Base-by-base conservation (phyloP, 176 grass and related monocot genomes). In the Musa itinerans region DNA sequence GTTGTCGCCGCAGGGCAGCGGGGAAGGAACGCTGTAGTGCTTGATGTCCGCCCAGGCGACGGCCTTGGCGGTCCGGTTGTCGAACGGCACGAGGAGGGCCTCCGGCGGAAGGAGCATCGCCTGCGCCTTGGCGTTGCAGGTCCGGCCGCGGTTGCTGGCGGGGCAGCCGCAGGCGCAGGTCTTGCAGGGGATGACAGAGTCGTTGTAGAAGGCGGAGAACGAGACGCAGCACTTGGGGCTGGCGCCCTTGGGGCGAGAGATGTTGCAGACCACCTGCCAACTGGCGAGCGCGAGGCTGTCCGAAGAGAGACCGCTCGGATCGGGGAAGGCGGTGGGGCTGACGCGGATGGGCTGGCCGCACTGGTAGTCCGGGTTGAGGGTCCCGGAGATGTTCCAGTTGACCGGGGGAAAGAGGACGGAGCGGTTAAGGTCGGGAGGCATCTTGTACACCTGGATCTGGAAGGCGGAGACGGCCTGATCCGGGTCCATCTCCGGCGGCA, bases 371-470 rank as follows among this genome's bases (percentile, higher is more conserved):
- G 93, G 93, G 71, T 96, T 96, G 8, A 96, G 81, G 1, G 85
- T 69, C 1, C 93, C 93, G 0, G 67, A 29, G 52, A 96, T 92
- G 80, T 83, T 96, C 76, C 86, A 92, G 65, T 85, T 88, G 71
- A 65, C 71, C 13, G 93, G 90, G 1, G 93, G 93, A 48, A 43
- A 84, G 9, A 96, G 79, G 65, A 75, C 82, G 34, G 90, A 92
- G 50, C 88, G 78, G 77, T 92, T 92, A 50, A 88, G 21, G 76
- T 96, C 85, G 0, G 89, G 90, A 26, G 93, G 89, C 93, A 92
- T 90, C 88, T 96, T 96, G 87, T 19, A 96, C 12, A 96, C 93
- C 81, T 96, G 85, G 54, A 96, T 85, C 67, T 96, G 93, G 87
- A 96, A 96, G 0, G 93, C 81, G 2, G 93, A 96, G 75, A 86